Evolutionary conservation across 768 basidiomycete species (phyloP), one percentile per base, ranked within the genome.

Genomic region (Mycena pura): DNA sequence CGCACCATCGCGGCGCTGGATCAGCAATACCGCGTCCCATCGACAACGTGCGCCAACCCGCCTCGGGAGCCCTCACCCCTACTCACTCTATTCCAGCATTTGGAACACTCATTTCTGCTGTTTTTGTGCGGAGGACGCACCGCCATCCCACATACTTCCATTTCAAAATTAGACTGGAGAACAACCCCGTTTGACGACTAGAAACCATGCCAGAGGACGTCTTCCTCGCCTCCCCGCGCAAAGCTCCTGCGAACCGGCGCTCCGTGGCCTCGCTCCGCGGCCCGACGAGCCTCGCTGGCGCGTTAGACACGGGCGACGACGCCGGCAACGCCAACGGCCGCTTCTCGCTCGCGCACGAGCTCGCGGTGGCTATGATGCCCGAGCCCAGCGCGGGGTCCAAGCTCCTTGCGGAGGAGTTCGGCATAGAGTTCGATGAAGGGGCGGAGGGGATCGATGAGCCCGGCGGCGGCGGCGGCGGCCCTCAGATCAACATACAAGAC

Each of bases 391-490:
- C 85, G 25, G 86, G 90, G 53, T 93, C 91, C 22, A 89, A 86
- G 72, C 74, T 93, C 29, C 80, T 95, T 6, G 91, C 91, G 13
- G 93, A 94, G 74, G 93, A 95, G 73, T 92, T 95, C 64, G 93
- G 93, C 10, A 89, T 95, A 62, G 93, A 94, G 70, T 93, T 91
- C 65, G 93, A 94, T 62, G 91, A 93, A 71, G 92, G 90, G 43
- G 90, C 90, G 27, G 91, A 93, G 75, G 91, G 90, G 36, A 91
- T 90, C 56, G 92, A 91, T 69, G 85, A 84, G 57, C 58, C 57
- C 24, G 60, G 65, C 50, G 72, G 75, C 19, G 85, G 84, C 57
- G 57, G 54, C 24, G 60, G 65, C 50, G 72, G 75, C 19, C 63
- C 73, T 7, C 74, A 77, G 21, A 72, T 76, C 34, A 64, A 68